Evolutionary conservation across 1,284 basidiomycete species (phyloP), one percentile per base, ranked within the genome.

Genomic region (Dichomitus squalens): DNA sequence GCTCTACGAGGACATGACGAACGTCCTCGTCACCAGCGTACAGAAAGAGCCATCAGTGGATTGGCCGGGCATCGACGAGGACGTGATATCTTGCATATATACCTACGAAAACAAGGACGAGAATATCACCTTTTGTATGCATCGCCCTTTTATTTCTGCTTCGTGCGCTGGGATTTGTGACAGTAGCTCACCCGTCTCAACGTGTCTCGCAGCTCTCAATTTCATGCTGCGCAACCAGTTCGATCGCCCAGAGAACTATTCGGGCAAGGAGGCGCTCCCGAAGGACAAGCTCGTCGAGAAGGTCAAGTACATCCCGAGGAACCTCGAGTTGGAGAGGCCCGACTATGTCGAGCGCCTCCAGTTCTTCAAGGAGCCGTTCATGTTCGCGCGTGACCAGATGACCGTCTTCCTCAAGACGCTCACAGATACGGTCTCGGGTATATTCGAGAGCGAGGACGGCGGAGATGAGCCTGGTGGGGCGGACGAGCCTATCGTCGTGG

Each of bases 331-430:
- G 57, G 85, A 89, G 67, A 59, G 74, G 0, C 63, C 69, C 7
- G 80, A 84, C 5, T 85, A 85, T 67, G 76, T 82, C 16, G 71
- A 80, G 34, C 74, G 74, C 40, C 71, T 92, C n/a, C 79, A 78
- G 21, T 91, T 87, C 69, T 76, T 92, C 57, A 75, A 72, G 33
- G 75, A 76, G 2, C 71, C 83, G 0, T 92, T 92, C 70, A 84
- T 86, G 14, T 92, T 92, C 67, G 75, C 79, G 53, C 77, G 79
- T 44, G 75, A 79, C 20, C 90, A 92, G 69, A 76, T 88, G 53
- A 78, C 83, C 2, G 71, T 87, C 21, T 88, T 92, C 72, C 69
- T 87, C 46, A 78, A 78, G 65, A 85, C 83, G 20, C 69, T 88
- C 57, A 75, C 80, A 53, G 79, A 81, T 38, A 77, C 75, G 49